Percentiles rank a stretch among this genome's conserved stretches.
phyloP scores from a whole-genome alignment of 2,329 filamentous ascomycete genomes.

The Metarhizium rileyi region DNA sequence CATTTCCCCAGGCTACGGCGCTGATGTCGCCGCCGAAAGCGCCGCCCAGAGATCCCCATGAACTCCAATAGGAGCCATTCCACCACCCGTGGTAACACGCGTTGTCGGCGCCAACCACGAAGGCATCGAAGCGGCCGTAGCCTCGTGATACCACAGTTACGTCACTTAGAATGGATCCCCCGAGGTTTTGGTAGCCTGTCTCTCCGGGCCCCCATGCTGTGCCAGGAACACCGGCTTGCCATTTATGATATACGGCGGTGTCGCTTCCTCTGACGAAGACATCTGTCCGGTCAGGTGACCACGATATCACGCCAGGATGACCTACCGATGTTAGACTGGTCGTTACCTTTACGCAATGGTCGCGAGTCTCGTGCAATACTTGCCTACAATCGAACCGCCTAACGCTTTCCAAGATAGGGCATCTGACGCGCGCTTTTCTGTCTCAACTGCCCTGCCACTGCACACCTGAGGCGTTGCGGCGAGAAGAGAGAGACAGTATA shows the following conservation, averaged over 20 bases:
- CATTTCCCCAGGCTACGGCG: conserved; percentile 15
- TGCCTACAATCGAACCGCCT: not conserved
- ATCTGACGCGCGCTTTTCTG: not conserved
- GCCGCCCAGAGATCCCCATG: conserved; percentile 19
- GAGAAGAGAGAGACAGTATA: not conserved
- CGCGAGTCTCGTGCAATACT: not conserved
- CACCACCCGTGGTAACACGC: conserved; percentile 15
- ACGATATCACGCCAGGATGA: not conserved
- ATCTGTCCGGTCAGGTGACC: not conserved
- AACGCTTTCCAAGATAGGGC: not conserved
- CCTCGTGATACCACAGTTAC: conserved; percentile 16
- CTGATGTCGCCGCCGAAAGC: conserved; percentile 15
- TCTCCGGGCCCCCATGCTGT: conserved; percentile 2
- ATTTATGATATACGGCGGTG: not conserved
- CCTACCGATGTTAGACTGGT: not conserved
- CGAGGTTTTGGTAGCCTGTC: conserved; percentile 10
- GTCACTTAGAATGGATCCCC: conserved; percentile 10
- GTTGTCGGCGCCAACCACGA: conserved; percentile 12
- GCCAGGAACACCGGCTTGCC: not conserved
- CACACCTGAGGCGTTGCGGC: not conserved
- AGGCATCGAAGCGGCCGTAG: conserved; percentile 14
- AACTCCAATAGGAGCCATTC: conserved; percentile 10
- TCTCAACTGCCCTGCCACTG: not conserved
- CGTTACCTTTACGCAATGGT: no score
- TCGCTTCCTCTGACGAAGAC: not conserved